Base-by-base conservation (phyloP, 2,329 filamentous ascomycete species). In the Dissoconium aciculare region DNA sequence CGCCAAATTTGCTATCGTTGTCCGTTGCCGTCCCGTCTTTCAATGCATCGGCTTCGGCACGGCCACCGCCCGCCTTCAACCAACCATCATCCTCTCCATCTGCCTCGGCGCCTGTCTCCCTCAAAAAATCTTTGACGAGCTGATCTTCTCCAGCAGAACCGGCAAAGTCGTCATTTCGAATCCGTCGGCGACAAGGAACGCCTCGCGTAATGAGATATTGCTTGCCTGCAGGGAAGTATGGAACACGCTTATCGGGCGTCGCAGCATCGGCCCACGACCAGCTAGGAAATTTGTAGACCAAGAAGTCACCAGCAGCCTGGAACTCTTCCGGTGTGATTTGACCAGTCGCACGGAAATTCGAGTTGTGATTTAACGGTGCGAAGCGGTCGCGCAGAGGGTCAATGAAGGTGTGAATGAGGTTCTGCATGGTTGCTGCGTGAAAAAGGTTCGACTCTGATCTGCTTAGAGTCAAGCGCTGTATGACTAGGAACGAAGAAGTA, bases 301-400 rank as follows among this genome's bases (percentile, higher is more conserved):
- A 74, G 56, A 95, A 98, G 63, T 98, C 89, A 47, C 89, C 89
- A 3, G 89, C 89, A 3, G 80, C 78, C 30, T 94, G 68, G 57
- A 98, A 98, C 66, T 98, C 89, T 52, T 94, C 87, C 11, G 87
- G 87, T 0, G 87, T 95, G 59, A 98, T 89, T 62, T 95, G 81
- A 43, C 89, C 89, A 4, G 85, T 93, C 48, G 73, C 70, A 47
- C 87, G 81, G 60, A 98, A 98, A 42, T 82, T 95, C 3, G 87
- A 95, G 31, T 74, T 91, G 56, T 92, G 77, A 36, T 74, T 75
- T 49, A 93, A 77, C 24, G 85, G 85, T 9, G 87, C 83, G 58
- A 91, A 87, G 47, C 77, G 78, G 60, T 95, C 89, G 47, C 87
- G 80, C 52, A 93, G 74, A 46, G 77, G 83, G 57, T 92, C 89